Evolutionary conservation across 2,329 filamentous ascomycete species (phyloP).

Genomic region (Ophiobolus disseminans): DNA sequence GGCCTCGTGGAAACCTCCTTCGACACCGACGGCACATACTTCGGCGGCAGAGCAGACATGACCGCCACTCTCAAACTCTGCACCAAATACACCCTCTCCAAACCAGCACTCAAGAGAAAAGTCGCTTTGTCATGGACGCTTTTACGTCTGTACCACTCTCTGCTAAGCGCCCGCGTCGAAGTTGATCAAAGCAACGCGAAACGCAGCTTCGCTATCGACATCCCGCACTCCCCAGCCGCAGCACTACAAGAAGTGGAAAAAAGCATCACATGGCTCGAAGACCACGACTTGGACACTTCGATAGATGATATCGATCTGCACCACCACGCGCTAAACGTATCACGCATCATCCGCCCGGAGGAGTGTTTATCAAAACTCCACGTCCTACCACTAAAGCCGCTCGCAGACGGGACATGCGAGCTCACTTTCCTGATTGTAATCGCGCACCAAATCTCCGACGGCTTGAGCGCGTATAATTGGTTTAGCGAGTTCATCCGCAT

Average conservation of each 20-base stretch:
- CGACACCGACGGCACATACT: slow-evolving; percentile 53
- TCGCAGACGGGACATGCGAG: slow-evolving; percentile 32
- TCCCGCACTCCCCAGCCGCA: slow-evolving; percentile 34
- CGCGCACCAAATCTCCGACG: slow-evolving; percentile 57
- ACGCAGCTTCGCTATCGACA: slow-evolving; percentile 44
- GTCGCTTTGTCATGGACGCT: slow-evolving; percentile 51
- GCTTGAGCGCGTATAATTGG: slow-evolving; percentile 52
- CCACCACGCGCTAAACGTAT: slow-evolving; percentile 52
- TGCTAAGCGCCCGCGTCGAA: slow-evolving; percentile 46
- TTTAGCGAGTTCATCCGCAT: slow-evolving; percentile 49
- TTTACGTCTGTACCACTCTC: slow-evolving; percentile 48
- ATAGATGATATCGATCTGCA: slow-evolving; percentile 50
- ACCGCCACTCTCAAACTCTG: slow-evolving; percentile 49
- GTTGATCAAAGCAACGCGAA: slow-evolving; percentile 20
- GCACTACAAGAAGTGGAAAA: slow-evolving; percentile 40
- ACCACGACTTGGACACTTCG: slow-evolving; percentile 34
- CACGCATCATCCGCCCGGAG: slow-evolving; percentile 48
- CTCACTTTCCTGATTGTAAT: slow-evolving; percentile 50
- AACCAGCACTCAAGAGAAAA: slow-evolving; percentile 39
- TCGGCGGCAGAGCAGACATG: slow-evolving; percentile 56
- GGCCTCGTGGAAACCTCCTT: slow-evolving; percentile 56
- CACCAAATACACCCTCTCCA: slow-evolving; percentile 38
- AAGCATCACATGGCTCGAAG: slow-evolving; percentile 49
- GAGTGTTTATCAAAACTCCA: slow-evolving; percentile 49
- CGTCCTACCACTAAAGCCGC: slow-evolving; percentile 43